Evolutionary conservation across 495 filamentous ascomycete genomes (phyloP), one percentile per base, ranked within the genome.

Genomic region (Penicillium cataractarum): DNA sequence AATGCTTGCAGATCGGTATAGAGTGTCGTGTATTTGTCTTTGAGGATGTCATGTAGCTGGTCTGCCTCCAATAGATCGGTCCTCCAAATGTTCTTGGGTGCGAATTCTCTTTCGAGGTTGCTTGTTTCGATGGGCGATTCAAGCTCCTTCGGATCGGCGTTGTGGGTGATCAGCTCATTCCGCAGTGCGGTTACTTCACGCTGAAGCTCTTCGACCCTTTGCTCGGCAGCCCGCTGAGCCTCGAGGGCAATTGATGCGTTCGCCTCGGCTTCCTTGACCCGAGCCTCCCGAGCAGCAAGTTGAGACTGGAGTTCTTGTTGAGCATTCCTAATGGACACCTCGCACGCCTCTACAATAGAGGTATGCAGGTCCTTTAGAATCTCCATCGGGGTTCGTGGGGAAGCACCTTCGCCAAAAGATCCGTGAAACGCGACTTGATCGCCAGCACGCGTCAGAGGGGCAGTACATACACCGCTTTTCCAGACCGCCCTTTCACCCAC

Each of bases 291-390:
- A 31, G 35, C 44, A 49, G 65, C 55, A 46, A 76, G 48, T 59
- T 72, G 57, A 6, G 65, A 64, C 60, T 74, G 62, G 39, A 79
- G 48, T 27, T 68, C 58, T 32, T 53, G 65, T 53, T 74, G 74
- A 15, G 77, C 77, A 60, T 69, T 53, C 29, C 72, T 65, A 55
- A 81, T 77, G 4, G 68, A 69, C 5, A 61, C 57, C 42, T 76
- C 72, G 48, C 70, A 75, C 24, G 63, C 57, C 48, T 72, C 62
- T 22, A 74, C 58, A 44, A 78, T 51, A 42, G 77, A 73, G 44
- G 58, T 57, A 27, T 75, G 76, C 52, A 81, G 72, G 29, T 70
- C 68, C 55, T 71, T 74, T n/a, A 81, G 44, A 29, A 70, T 44
- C 24, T 81, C 78, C 78, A 81, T 81, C 29, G 22, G 51, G 9